Percentiles rank a stretch among this genome's conserved stretches.
Evolutionary conservation across 768 basidiomycete genomes (phyloP).

Genomic region (Kwoniella sp.): DNA sequence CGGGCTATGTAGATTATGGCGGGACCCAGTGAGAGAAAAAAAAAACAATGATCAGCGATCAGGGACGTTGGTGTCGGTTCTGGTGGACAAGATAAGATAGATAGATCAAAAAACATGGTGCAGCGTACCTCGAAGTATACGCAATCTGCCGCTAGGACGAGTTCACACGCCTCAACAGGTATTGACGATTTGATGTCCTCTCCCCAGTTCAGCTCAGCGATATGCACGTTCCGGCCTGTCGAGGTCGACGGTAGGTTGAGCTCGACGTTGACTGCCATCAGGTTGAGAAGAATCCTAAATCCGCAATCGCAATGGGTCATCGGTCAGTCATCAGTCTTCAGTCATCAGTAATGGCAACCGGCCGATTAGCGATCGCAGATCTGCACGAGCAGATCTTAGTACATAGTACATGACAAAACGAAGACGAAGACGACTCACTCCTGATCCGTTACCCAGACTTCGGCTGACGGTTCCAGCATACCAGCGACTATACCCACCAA

Average conservation of each 20-base stretch:
- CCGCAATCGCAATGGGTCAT: too few relatives aligned
- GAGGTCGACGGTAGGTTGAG: constrained; percentile 61
- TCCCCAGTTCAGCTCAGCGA: constrained; percentile 84
- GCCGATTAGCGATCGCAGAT: too few relatives aligned
- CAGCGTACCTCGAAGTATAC: constrained; percentile 79
- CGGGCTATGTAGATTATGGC: too few relatives aligned
- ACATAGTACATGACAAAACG: too few relatives aligned
- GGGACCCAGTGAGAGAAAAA: too few relatives aligned
- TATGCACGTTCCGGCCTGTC: constrained; percentile 57
- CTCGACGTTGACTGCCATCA: constrained; percentile 74
- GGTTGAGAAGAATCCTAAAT: constrained; percentile 69
- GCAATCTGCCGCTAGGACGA: constrained; percentile 89
- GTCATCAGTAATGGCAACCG: too few relatives aligned
- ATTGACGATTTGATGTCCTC: constrained; percentile 60
- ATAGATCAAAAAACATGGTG: too few relatives aligned
- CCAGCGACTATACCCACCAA: constrained; percentile 85
- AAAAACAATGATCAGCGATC: neutral
- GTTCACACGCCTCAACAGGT: constrained; percentile 61
- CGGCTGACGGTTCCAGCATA: constrained; percentile 62
- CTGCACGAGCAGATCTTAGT: too few relatives aligned
- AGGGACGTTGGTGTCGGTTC: too few relatives aligned
- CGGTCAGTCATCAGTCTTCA: too few relatives aligned
- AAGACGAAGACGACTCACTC: constrained; percentile 66
- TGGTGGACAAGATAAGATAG: too few relatives aligned
- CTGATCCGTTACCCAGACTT: constrained; percentile 85